Evolutionary conservation across 768 basidiomycete genomes (phyloP), one percentile per base, ranked within the genome.

Genomic region (Tubosaeta sp.): DNA sequence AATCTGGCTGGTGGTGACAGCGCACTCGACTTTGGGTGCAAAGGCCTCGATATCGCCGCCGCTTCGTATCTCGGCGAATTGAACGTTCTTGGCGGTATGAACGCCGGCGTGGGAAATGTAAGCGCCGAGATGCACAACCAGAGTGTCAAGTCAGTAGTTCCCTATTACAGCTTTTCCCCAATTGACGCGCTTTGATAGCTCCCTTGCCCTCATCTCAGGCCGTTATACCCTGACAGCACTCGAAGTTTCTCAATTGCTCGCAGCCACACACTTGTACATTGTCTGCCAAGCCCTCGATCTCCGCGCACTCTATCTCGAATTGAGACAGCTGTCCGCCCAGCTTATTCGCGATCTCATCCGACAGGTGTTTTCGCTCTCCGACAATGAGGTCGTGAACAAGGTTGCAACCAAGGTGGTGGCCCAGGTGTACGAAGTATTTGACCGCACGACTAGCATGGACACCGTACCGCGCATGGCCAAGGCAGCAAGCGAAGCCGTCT

Each of bases 51-150:
- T 59, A 93, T 94, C 54, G 87, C 84, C 39, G 77, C 81, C 6
- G 90, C 91, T 9, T 85, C 91, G 0, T 93, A 94, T 64, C 79
- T 85, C 3, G 76, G 85, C 43, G 91, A 94, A 68, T 79, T 94
- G 31, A 91, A 90, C 27, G 85, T 79, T 62, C 78, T 92, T 25
- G 91, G 67, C 5, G 67, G 66, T 13, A 88, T 82, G 71, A 90
- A 91, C 0, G 90, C 93, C 11, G 86, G 86, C 3, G 89, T 88
- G 0, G 85, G 88, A 59, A 82, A 91, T 45, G 89, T 93, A 61
- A 86, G 85, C 2, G 91, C 91, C 1, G 91, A 94, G 71, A 90
- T 92, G 87, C 88, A 91, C 64, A 94, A 94, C 59, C 91, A 94
- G 68, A 87, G 91, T 41, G 81, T 94, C 68, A 94, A 94, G 88